Percentiles rank a stretch among this genome's conserved stretches.
Conservation (phyloP, 352 stramenopile genomes). For the Globisporangium canariense region DNA sequence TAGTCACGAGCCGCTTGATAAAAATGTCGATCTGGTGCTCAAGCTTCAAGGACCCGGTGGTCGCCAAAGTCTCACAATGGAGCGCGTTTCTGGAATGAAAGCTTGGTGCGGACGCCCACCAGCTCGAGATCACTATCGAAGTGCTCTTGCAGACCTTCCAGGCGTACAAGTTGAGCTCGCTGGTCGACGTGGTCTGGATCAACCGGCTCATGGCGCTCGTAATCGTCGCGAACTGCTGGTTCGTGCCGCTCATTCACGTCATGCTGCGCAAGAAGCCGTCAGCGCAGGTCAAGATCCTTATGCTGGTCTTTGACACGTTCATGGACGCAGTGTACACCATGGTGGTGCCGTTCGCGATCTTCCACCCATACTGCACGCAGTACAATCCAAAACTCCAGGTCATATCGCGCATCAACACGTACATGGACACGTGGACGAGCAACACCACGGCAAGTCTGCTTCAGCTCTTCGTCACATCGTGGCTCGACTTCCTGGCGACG, state of each 20-base stretch:
- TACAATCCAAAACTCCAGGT: neutral
- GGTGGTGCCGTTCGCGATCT: neutral
- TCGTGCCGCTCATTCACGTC: neutral
- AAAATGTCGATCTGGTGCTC: neutral
- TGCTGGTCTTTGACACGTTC: neutral
- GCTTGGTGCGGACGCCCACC: neutral
- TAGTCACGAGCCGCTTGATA: neutral
- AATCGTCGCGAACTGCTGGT: neutral
- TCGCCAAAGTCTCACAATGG: neutral
- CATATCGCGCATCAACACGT: neutral
- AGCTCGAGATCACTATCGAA: neutral
- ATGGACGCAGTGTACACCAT: slow-evolving; percentile 1
- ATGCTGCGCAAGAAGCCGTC: neutral
- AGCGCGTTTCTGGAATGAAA: neutral
- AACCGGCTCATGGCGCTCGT: slow-evolving; percentile 1
- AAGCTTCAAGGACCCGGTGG: neutral
- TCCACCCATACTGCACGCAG: neutral
- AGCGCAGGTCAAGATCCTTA: neutral
- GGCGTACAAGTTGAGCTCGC: neutral
- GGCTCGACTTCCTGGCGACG: neutral
- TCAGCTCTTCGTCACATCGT: neutral
- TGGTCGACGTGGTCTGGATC: neutral
- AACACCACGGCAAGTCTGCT: neutral
- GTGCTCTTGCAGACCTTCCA: slow-evolving; percentile 1
- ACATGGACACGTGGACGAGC: neutral